These are phyloP conservation scores for Melampsora americana DNA, from an alignment of 1,284 basidiomycete genomes.

Conservation along the genomic window DNA sequence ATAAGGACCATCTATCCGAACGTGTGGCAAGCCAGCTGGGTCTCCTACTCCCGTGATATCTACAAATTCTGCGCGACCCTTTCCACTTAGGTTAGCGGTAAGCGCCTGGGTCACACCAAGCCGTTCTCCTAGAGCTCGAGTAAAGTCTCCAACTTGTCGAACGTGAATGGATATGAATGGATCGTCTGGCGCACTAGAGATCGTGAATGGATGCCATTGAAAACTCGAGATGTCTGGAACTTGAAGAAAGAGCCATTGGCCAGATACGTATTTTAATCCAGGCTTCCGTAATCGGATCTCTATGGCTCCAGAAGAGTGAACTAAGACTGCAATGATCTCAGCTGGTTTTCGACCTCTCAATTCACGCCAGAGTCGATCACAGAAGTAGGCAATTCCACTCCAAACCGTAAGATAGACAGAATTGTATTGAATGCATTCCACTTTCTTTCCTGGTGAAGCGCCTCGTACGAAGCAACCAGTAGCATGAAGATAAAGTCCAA, in stretches of 20 bases:
- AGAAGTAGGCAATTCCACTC: conserved; percentile 78
- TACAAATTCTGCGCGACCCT: conserved; percentile 64
- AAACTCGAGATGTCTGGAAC: conserved; percentile 73
- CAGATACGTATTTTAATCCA: conserved; percentile 79
- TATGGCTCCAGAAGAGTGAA: conserved; percentile 67
- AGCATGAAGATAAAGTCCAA: conserved; percentile 75
- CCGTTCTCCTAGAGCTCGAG: conserved; percentile 71
- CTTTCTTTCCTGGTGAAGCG: conserved; percentile 61
- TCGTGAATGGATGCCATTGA: conserved; percentile 84
- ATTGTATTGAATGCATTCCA: conserved; percentile 77
- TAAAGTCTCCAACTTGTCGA: conserved; percentile 85
- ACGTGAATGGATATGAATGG: conserved; percentile 83
- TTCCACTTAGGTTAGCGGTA: conserved; percentile 10
- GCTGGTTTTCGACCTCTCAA: conserved; percentile 71
- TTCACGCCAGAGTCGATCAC: conserved; percentile 74
- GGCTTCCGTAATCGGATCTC: conserved; percentile 82
- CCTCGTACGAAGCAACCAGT: conserved; percentile 89
- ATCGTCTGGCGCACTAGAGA: conserved; percentile 85
- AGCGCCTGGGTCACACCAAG: conserved; percentile 73
- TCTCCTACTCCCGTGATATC: conserved; percentile 63
- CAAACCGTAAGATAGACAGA: conserved; percentile 83
- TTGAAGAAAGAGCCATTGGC: conserved; percentile 85
- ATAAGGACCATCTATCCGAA: conserved; percentile 77
- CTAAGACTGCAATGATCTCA: conserved; percentile 64
- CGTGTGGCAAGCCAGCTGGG: conserved; percentile 60